Evolutionary conservation across 495 filamentous ascomycete species (phyloP).

Genomic region (Tuber indicum): DNA sequence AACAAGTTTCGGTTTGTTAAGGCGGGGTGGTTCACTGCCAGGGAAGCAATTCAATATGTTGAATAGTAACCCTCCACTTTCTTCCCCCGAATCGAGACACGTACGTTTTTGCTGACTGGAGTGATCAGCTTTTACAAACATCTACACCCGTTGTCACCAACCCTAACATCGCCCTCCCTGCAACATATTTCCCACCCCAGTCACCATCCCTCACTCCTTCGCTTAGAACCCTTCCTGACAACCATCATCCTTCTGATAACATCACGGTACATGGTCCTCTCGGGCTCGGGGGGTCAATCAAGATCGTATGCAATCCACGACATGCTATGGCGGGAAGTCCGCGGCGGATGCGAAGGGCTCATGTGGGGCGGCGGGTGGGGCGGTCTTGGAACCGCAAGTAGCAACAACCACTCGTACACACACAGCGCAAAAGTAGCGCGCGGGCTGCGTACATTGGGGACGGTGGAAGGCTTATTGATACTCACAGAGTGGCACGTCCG

Average conservation of each 20-base stretch:
- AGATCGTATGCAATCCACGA: constrained; percentile 89
- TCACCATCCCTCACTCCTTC: constrained; percentile 64
- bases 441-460: constrained; percentile 83
- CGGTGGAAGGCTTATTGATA: constrained; percentile 86
- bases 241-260: constrained; percentile 86
- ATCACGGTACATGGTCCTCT: constrained; percentile 72
- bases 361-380: constrained; percentile 88
- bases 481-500: constrained; percentile 96
- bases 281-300: constrained; percentile 72
- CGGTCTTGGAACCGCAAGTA: constrained; percentile 60
- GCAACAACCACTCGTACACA: constrained; percentile 55
- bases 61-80: constrained; percentile 59
- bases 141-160: constrained; percentile 83
- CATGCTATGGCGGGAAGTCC: constrained; percentile 88
- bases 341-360: constrained; percentile 86
- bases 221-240: constrained; percentile 83
- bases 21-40: constrained; percentile 91
- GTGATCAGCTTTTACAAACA: constrained; percentile 71
- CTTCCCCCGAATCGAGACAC: constrained; percentile 10
- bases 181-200: constrained; percentile 46
- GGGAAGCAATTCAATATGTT: constrained; percentile 86
- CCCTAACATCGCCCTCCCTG: constrained; percentile 47
- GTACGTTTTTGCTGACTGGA: constrained; percentile 11
- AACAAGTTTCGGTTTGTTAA: constrained; percentile 83
- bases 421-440: constrained; percentile 43